Evolutionary conservation across 2,329 filamentous ascomycete species (phyloP).

Genomic region (Ambrosiella xylebori): DNA sequence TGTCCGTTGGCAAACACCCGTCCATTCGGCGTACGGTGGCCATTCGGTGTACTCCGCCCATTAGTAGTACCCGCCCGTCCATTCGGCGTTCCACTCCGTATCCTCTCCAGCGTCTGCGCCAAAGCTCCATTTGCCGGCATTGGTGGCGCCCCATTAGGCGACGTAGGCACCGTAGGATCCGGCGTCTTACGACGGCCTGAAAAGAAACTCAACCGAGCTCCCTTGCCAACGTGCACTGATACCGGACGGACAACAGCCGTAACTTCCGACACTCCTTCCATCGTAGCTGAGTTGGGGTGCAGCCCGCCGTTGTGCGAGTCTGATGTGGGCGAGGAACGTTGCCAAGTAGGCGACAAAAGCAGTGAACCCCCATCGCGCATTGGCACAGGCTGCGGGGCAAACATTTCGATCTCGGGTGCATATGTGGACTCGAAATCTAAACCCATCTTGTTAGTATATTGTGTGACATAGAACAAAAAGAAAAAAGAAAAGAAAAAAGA

Average conservation of each 20-base stretch:
- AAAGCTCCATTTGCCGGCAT: constrained; percentile 2
- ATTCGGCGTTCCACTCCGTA: constrained; percentile 10
- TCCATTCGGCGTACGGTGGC: background rate
- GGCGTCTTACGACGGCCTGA: constrained; percentile 31
- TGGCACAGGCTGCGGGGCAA: constrained; percentile 33
- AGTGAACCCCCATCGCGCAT: constrained; percentile 34
- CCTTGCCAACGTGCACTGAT: constrained; percentile 21
- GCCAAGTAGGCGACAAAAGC: constrained; percentile 14
- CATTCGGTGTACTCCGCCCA: background rate
- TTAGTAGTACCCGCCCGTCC: background rate
- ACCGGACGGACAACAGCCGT: constrained; percentile 11
- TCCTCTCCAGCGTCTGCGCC: constrained; percentile 7
- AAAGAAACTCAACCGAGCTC: constrained; percentile 39
- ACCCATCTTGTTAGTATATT: background rate
- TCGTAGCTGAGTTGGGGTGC: background rate
- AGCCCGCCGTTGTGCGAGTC: background rate
- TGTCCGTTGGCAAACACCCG: background rate
- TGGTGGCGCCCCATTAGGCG: background rate
- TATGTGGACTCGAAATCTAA: constrained; percentile 45
- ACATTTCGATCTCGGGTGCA: constrained; percentile 46
- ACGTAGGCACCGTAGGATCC: constrained; percentile 3
- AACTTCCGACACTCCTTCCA: constrained; percentile 6
- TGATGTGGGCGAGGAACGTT: constrained; percentile 10
- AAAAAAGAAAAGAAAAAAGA: constrained; percentile 14
- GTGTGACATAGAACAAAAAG: background rate